phyloP scores from a whole-genome alignment of 495 filamentous ascomycete genomes.

The Xylaria venustula region DNA sequence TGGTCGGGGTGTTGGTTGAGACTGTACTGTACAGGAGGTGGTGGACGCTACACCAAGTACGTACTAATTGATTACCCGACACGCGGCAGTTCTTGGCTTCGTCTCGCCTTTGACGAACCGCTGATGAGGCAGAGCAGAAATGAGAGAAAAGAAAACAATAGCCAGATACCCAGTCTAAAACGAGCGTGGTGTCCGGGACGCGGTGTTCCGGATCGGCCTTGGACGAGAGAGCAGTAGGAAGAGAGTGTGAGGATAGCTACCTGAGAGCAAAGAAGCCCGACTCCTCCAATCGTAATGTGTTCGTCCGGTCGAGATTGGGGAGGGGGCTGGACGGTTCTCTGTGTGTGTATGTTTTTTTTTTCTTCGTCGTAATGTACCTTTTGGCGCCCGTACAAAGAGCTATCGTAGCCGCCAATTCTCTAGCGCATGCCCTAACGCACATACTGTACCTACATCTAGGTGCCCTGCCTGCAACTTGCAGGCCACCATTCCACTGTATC shows the following conservation, averaged over 20 bases:
- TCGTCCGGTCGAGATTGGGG: neutral
- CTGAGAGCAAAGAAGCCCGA: neutral
- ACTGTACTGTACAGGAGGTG: no score
- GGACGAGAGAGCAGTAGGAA: neutral
- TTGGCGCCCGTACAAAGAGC: neutral
- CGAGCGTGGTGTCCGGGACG: conserved; percentile 16
- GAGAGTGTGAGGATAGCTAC: neutral
- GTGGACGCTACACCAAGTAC: no score
- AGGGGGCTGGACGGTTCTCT: neutral
- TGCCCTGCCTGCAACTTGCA: no score
- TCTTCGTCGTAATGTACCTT: neutral
- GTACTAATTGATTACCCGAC: neutral
- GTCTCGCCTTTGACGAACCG: no score
- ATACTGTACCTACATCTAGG: no score
- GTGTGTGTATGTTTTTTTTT: neutral
- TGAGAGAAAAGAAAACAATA: neutral
- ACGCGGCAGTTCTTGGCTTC: conserved; percentile 1
- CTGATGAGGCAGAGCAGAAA: no score
- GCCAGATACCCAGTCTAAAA: conserved; percentile 1
- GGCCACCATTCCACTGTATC: no score
- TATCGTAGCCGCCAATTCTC: neutral
- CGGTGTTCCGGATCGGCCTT: conserved; percentile 1
- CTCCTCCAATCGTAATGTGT: neutral
- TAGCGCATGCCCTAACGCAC: no score
- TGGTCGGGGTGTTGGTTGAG: neutral